Percentiles rank a stretch among this genome's conserved stretches.
phyloP scores from a whole-genome alignment of 164 flowering plant genomes.

The Macadamia integrifolia region DNA sequence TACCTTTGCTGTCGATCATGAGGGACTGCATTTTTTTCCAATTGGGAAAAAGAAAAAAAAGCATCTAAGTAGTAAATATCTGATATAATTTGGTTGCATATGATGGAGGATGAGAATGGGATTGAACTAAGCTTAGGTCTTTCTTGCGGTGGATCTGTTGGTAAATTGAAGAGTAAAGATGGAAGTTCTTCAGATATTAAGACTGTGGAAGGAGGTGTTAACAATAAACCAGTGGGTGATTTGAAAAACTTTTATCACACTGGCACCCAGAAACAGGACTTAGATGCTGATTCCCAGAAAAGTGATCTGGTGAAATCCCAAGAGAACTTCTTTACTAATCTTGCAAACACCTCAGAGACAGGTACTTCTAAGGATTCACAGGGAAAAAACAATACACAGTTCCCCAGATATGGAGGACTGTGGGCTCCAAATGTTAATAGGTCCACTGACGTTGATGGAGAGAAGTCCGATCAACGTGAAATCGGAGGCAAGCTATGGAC shows the following conservation, averaged over 20 bases:
- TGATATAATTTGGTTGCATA: neutral
- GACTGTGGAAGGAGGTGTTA: conserved; percentile 49
- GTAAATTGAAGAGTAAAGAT: conserved; percentile 47
- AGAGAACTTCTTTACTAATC: conserved; percentile 62
- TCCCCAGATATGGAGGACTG: conserved; percentile 25
- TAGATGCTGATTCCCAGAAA: conserved; percentile 28
- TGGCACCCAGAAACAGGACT: conserved; percentile 35
- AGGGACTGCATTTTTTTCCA: neutral
- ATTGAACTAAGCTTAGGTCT: conserved; percentile 85
- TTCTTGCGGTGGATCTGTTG: conserved; percentile 62
- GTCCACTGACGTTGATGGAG: conserved; percentile 37
- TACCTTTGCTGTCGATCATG: neutral
- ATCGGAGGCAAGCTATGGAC: conserved; percentile 19
- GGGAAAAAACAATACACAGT: conserved; percentile 13
- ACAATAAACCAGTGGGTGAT: conserved; percentile 43
- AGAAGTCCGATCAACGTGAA: conserved; percentile 21
- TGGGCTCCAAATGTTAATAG: conserved; percentile 35
- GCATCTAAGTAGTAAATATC: neutral
- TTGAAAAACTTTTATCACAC: conserved; percentile 52
- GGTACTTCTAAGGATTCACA: conserved; percentile 40
- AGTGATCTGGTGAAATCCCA: conserved; percentile 31
- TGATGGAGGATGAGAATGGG: conserved; percentile 83
- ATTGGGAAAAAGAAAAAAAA: neutral
- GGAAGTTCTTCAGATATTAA: conserved; percentile 39
- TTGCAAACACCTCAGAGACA: conserved; percentile 33